Conservation (phyloP, 1,139 yeast genomes). For the Ashbya aceris region DNA sequence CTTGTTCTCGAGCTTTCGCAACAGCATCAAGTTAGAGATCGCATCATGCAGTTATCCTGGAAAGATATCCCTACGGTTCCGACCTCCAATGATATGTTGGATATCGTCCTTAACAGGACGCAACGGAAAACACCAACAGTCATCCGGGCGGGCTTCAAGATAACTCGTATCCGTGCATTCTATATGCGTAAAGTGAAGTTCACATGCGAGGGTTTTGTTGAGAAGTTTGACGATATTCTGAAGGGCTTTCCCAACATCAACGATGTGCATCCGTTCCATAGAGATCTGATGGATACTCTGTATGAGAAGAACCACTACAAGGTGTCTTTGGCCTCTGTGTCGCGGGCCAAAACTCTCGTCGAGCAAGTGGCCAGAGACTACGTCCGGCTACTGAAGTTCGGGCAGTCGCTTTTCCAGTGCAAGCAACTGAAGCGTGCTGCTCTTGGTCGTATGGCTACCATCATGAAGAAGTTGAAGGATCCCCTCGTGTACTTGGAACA, state of each 20-base stretch:
- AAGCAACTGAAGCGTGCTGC: conserved; percentile 98
- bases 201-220: conserved; percentile 92
- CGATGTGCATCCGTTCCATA: conserved; percentile 96
- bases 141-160: conserved; percentile 91
- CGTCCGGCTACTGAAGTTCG: conserved; percentile 84
- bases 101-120: conserved; percentile 91
- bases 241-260: conserved; percentile 92
- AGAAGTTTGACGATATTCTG: conserved; percentile 77
- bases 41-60: conserved; percentile 92
- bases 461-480: conserved; percentile 87
- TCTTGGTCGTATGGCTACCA: conserved; percentile 98
- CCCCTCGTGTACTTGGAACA: conserved; percentile 90
- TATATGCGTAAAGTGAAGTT: conserved; percentile 96
- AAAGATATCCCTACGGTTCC: conserved; percentile 96
- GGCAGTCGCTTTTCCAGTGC: conserved; percentile 96
- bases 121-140: conserved; percentile 98
- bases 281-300: conserved; percentile 94
- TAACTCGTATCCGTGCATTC: conserved; percentile 93
- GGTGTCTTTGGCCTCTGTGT: conserved; percentile 90
- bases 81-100: conserved; percentile 84
- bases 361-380: conserved; percentile 97
- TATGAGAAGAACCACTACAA: conserved; percentile 97
- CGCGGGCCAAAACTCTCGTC: conserved; percentile 85
- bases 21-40: neutral
- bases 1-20: neutral